Conservation (phyloP, 768 basidiomycete genomes). For the Boletus rufocinnamomeus region DNA sequence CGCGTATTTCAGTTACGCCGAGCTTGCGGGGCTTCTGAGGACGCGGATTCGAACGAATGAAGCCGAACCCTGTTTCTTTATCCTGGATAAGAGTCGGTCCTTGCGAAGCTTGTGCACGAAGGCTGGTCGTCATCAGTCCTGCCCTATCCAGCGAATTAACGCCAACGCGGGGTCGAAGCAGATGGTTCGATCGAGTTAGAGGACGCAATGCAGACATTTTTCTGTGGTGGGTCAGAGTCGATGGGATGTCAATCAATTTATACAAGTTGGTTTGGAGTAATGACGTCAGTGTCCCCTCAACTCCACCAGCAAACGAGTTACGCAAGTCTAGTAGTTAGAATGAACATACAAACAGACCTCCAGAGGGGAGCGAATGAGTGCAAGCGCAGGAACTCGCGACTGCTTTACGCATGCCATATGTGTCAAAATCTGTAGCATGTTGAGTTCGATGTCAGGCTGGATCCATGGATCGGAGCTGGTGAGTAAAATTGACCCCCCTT, state of each 20-base stretch:
- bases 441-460: neutral
- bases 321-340: neutral
- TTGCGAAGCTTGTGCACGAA: neutral
- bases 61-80: conserved; percentile 15
- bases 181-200: neutral
- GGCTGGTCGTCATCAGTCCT: conserved; percentile 1
- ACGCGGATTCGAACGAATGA: conserved; percentile 29
- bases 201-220: neutral
- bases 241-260: neutral
- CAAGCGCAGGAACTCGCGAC: neutral
- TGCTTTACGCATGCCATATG: neutral
- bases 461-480: neutral
- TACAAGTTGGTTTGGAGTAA: neutral
- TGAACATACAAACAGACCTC: too few relatives aligned
- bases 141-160: neutral
- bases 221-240: neutral
- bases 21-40: conserved; percentile 37
- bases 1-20: conserved; percentile 47
- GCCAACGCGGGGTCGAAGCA: neutral
- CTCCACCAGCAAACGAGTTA: neutral
- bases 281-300: conserved; percentile 10
- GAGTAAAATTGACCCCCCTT: too few relatives aligned
- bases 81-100: conserved; percentile 14
- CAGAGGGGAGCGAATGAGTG: too few relatives aligned
- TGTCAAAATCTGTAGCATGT: neutral